Conservation (phyloP, 768 basidiomycete species). For the Boletus reticuloceps region DNA sequence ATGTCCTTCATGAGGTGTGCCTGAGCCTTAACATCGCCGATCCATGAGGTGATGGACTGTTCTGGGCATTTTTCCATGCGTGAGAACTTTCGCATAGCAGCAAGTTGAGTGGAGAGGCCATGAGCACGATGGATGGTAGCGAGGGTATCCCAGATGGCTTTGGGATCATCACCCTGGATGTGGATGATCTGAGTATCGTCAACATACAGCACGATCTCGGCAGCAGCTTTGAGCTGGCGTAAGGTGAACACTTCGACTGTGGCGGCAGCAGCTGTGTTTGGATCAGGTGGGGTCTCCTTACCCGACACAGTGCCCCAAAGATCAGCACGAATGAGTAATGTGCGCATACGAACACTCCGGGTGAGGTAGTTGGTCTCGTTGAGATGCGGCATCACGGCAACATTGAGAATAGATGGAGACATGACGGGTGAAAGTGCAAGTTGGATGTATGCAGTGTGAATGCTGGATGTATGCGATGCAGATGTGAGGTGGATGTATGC, state of each 20-base stretch:
- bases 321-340: neutral
- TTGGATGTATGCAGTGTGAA: too few relatives aligned
- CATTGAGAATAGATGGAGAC: neutral
- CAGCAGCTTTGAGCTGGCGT: neutral
- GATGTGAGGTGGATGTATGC: too few relatives aligned
- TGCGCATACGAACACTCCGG: neutral
- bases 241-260: neutral
- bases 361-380: neutral
- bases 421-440: neutral
- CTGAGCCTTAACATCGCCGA: neutral
- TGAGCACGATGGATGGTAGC: neutral
- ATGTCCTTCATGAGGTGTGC: neutral
- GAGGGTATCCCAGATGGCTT: neutral
- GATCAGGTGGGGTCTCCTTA: neutral
- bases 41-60: neutral
- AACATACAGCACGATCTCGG: neutral
- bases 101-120: neutral
- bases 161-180: too few relatives aligned
- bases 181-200: neutral
- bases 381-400: neutral
- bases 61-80: neutral
- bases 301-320: neutral
- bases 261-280: neutral
- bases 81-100: neutral
- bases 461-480: too few relatives aligned